phyloP scores from a whole-genome alignment of 2,329 filamentous ascomycete species.

The Colletotrichum nymphaeae region DNA sequence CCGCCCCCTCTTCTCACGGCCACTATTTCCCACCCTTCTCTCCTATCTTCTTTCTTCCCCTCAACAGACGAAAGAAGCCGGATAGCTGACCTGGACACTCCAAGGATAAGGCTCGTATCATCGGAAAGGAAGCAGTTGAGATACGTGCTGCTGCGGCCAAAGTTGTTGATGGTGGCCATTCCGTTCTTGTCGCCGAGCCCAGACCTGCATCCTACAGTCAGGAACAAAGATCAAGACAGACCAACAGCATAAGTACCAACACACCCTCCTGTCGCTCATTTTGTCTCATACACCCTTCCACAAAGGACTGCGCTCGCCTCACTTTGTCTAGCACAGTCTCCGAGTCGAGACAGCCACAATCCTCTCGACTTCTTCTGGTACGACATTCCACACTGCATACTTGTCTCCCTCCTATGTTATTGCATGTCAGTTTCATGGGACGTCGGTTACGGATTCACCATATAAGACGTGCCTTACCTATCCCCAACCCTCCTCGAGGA shows the following conservation, averaged over 20 bases:
- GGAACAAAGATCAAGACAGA: conserved; percentile 16
- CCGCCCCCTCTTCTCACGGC: neutral
- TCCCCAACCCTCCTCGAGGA: neutral
- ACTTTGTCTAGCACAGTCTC: conserved; percentile 21
- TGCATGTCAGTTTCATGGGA: neutral
- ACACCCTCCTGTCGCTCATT: conserved; percentile 20
- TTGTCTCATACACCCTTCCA: conserved; percentile 23
- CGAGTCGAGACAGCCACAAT: neutral
- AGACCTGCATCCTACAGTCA: neutral
- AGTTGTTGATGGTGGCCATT: conserved; percentile 4
- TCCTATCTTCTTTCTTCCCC: neutral
- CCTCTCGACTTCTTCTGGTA: neutral
- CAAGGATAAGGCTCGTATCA: neutral
- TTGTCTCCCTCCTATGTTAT: neutral
- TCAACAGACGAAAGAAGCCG: neutral
- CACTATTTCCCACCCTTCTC: neutral
- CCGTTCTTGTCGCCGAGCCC: neutral
- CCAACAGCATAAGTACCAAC: neutral
- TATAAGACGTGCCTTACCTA: conserved; percentile 12
- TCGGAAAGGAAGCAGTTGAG: neutral
- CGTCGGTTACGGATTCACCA: neutral
- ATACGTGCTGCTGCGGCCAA: conserved; percentile 16
- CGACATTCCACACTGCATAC: neutral
- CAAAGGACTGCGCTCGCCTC: conserved; percentile 25
- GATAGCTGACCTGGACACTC: neutral